A percentile compares a stretch with the other conserved stretches of the same genome.
These are phyloP conservation scores for Hericium alpestre DNA, from an alignment of 768 basidiomycete genomes.

Conservation along the genomic window DNA sequence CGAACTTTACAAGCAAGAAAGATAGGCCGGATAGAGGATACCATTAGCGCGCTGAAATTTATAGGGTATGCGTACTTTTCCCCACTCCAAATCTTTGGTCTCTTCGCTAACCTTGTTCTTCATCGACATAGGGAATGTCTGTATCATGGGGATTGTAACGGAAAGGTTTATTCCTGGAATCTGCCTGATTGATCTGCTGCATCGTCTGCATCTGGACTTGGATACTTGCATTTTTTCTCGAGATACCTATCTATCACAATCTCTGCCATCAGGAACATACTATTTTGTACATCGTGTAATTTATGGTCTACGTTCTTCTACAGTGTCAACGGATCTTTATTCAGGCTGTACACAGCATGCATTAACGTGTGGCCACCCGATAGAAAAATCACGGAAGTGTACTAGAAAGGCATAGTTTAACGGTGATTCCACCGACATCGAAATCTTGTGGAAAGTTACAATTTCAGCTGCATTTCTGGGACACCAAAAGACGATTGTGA, in stretches of 20 bases:
- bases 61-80: conserved; percentile 42
- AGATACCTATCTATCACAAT: neutral
- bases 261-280: neutral
- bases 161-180: conserved; percentile 47
- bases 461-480: too few relatives aligned
- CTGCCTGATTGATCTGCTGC: conserved; percentile 31
- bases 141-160: conserved; percentile 56
- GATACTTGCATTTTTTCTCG: too few relatives aligned
- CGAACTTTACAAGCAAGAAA: conserved; percentile 54
- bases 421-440: too few relatives aligned
- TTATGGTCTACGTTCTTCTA: neutral
- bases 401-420: too few relatives aligned
- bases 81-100: neutral
- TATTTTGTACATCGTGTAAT: neutral
- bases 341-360: too few relatives aligned
- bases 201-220: neutral
- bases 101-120: neutral
- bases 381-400: too few relatives aligned
- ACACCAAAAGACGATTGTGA: too few relatives aligned
- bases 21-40: conserved; percentile 1
- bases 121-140: conserved; percentile 36
- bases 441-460: too few relatives aligned
- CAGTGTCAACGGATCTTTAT: too few relatives aligned
- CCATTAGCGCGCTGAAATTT: conserved; percentile 71
- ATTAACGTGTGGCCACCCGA: too few relatives aligned